A percentile compares a stretch with the other conserved stretches of the same genome.
These are phyloP conservation scores for Colletotrichum sansevieriae DNA, from an alignment of 2,329 filamentous ascomycete species.

Conservation along the genomic window DNA sequence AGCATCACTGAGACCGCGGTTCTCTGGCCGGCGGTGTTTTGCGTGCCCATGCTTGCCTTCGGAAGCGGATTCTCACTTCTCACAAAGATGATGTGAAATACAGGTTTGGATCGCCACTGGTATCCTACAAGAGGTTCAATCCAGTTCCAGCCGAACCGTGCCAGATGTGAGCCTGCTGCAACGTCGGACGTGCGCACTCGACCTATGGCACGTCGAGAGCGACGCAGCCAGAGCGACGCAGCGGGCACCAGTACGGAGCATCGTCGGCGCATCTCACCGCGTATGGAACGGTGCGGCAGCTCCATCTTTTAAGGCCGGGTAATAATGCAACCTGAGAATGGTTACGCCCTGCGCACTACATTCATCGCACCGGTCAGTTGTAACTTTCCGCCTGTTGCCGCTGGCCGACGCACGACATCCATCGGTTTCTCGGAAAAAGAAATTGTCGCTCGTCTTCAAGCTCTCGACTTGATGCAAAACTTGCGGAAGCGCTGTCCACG, in stretches of 20 bases:
- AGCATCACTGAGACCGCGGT: slow-evolving; percentile 25
- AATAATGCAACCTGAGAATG: slow-evolving; percentile 36
- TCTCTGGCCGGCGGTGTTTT: neutral
- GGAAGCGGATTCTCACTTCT: neutral
- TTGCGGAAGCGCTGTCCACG: slow-evolving; percentile 25
- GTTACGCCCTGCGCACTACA: slow-evolving; percentile 17
- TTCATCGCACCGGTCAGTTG: neutral
- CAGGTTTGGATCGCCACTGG: neutral
- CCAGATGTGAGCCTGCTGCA: neutral
- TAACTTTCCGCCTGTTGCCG: slow-evolving; percentile 4
- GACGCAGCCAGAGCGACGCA: neutral
- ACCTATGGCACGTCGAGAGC: slow-evolving; percentile 27
- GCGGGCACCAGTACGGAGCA: slow-evolving; percentile 24
- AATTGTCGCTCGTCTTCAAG: slow-evolving; percentile 2
- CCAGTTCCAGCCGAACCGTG: no score
- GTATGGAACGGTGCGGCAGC: slow-evolving; percentile 27
- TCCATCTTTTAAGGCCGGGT: slow-evolving; percentile 38
- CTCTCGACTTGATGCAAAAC: slow-evolving; percentile 26
- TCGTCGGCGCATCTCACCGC: slow-evolving; percentile 19
- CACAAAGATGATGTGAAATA: neutral
- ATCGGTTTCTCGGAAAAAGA: slow-evolving; percentile 1
- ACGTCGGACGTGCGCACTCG: slow-evolving; percentile 17
- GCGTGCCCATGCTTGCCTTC: neutral
- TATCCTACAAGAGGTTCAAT: no score
- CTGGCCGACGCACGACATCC: slow-evolving; percentile 17